Evolutionary conservation across 139 green algal species (phyloP), one percentile per base, ranked within the genome.

Genomic region (Asterochloris erici): DNA sequence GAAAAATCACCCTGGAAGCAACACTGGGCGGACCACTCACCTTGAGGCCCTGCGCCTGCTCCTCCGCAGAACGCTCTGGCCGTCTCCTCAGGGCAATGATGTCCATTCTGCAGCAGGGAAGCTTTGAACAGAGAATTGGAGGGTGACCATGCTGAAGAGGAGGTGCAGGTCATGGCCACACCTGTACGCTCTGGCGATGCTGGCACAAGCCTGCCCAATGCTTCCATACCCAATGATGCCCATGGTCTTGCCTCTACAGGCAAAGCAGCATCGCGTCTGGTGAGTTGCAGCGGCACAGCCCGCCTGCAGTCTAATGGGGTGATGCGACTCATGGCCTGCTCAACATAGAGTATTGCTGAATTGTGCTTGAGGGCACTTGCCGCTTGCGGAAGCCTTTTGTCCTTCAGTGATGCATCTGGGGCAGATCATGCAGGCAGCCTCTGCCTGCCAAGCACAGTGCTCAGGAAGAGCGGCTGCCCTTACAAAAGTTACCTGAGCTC

Each of bases 201-300:
- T 77, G 24, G 76, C 74, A 73, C 66, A 69, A n/a, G 73, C 68
- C 76, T 80, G 71, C 29, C 92, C 94, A 73, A 96, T 97, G 85
- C 95, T 90, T 0, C 92, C 94, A 78, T 93, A 94, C 27, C 94
- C 94, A 12, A 96, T 86, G 14, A 97, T 83, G 12, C 91, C 93
- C 83, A 97, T 82, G 0, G 88, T 94, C 81, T 91, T 95, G 16
- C 89, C 81, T 27, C 82, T 86, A 79, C 29, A 38, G 11, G 23
- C 21, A 68, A 24, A 16, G 66, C 66, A 71, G 17, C 19, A 24
- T 4, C 6, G 21, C 1, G 66, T 71, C 4, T 71, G 66, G 66
- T 71, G 66, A 71, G 21, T 26, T 21, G 66, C 66, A 71, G 66
- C 19, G 66, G 21, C 66, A 71, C 17, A 21, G 66, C 9, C 19